Percentiles rank a stretch among this genome's conserved stretches.
Conservation (phyloP, 2,329 filamentous ascomycete genomes). For the Beauveria scarabaeidicola region DNA sequence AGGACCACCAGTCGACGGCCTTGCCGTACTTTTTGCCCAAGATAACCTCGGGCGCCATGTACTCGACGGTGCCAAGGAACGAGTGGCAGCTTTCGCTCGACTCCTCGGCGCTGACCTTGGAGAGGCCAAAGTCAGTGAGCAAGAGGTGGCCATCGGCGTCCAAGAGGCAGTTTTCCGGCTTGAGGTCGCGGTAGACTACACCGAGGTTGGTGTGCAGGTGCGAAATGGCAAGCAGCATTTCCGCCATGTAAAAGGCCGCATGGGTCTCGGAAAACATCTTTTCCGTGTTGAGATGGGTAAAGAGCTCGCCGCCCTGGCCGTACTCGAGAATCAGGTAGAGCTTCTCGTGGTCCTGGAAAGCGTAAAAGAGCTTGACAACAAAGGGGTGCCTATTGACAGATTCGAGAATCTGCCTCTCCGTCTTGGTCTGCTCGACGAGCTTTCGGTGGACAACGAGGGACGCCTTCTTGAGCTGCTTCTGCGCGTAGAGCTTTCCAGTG, state of each 20-base stretch:
- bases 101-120: slow-evolving; percentile 75
- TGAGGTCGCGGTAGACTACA: slow-evolving; percentile 92
- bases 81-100: slow-evolving; percentile 63
- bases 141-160: slow-evolving; percentile 87
- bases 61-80: slow-evolving; percentile 89
- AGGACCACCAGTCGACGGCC: slow-evolving; percentile 97
- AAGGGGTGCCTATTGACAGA: slow-evolving; percentile 95
- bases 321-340: slow-evolving; percentile 97
- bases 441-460: slow-evolving; percentile 93
- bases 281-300: slow-evolving; percentile 87
- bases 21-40: slow-evolving; percentile 83
- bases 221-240: slow-evolving; percentile 89
- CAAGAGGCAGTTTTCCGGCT: slow-evolving; percentile 94
- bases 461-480: slow-evolving; percentile 98
- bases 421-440: slow-evolving; percentile 94
- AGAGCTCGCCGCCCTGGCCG: slow-evolving; percentile 91
- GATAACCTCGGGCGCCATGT: slow-evolving; percentile 97
- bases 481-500: slow-evolving; percentile 85
- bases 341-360: slow-evolving; percentile 96
- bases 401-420: slow-evolving; percentile 88
- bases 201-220: slow-evolving; percentile 88
- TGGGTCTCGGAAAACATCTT: slow-evolving; percentile 90
- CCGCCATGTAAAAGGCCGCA: slow-evolving; percentile 95
- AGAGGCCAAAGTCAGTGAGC: slow-evolving; percentile 92
- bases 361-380: slow-evolving; percentile 95